Percentiles rank a stretch among this genome's conserved stretches.
Conservation (phyloP, 169 alveolate genomes). For the Plasmodium berghei region DNA sequence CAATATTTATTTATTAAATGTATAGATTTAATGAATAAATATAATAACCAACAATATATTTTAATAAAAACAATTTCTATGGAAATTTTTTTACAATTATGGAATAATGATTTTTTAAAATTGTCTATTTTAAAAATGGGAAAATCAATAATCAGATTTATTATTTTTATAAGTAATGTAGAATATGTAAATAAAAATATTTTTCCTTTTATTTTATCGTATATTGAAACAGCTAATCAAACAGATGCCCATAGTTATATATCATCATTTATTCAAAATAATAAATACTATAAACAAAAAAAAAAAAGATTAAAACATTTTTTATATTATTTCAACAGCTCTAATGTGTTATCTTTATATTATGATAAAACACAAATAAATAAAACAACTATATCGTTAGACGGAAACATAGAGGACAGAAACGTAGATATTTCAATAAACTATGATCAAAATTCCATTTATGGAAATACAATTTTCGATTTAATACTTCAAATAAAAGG, state of each 20-base stretch:
- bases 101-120: slow-evolving; percentile 67
- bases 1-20: slow-evolving; percentile 67
- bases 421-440: no score
- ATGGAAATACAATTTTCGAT: slow-evolving; percentile 21
- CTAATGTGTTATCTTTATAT: not conserved
- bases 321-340: slow-evolving; percentile 1
- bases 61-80: slow-evolving; percentile 50
- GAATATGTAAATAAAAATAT: slow-evolving; percentile 69
- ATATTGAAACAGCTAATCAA: slow-evolving; percentile 39
- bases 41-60: slow-evolving; percentile 62
- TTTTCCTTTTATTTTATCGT: slow-evolving; percentile 16
- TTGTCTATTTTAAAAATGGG: slow-evolving; percentile 35
- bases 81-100: slow-evolving; percentile 64
- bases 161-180: slow-evolving; percentile 54
- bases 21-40: slow-evolving; percentile 52
- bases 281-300: slow-evolving; percentile 10
- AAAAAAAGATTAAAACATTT: slow-evolving; percentile 14
- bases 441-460: no score
- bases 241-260: slow-evolving; percentile 6
- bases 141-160: slow-evolving; percentile 24
- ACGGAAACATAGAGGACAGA: not conserved
- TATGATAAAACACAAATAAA: not conserved
- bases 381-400: not conserved
- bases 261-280: not conserved
- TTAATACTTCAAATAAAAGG: slow-evolving; percentile 12